Evolutionary conservation across 306 rosid species (phyloP), one percentile per base, ranked within the genome.

Genomic region (Alnus rubra): DNA sequence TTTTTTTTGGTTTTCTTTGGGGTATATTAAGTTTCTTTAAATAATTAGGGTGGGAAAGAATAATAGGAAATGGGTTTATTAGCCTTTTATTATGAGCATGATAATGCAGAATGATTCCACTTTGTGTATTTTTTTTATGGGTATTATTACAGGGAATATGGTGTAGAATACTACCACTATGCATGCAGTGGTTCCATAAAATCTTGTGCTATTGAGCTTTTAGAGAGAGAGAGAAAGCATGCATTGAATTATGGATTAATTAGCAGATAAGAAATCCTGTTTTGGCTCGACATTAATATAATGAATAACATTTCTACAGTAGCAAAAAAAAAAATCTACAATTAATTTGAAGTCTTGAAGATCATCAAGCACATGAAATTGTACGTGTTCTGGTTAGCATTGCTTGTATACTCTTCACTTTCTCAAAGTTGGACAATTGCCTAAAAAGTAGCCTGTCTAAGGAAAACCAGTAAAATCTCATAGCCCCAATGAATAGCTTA

Each of bases 1-100:
- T 42, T 67, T 42, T 67, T 47, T 9, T 39, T 18, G 5, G 9
- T 39, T 1, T 59, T 59, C 18, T 67, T 42, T 39, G 50, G 51
- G 42, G 44, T 16, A 39, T 14, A 14, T 62, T 62, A 31, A 30
- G 19, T 64, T 68, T 42, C 44, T 42, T n/a, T 2, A n/a, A 42
- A 68, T n/a, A 42, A 68, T 68, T 68, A 68, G 72, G 71, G 48
- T 37, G 71, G 71, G 16, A 37, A 37, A 39, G 15, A 42, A 42
- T 68, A 6, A 18, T n/a, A 44, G 1, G 6, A 42, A 39, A 42
- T 42, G 51, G 72, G 31, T 42, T 68, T 23, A 31, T 62, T 62
- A 58, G 65, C 11, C 70, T 64, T 64, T 62, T 64, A 15, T 62
- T 64, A 15, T 37, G 47, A 64, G 70, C 7, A 13, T 14, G 15